Evolutionary conservation across 2,329 filamentous ascomycete genomes (phyloP).

Genomic region (Diaporthe citri): DNA sequence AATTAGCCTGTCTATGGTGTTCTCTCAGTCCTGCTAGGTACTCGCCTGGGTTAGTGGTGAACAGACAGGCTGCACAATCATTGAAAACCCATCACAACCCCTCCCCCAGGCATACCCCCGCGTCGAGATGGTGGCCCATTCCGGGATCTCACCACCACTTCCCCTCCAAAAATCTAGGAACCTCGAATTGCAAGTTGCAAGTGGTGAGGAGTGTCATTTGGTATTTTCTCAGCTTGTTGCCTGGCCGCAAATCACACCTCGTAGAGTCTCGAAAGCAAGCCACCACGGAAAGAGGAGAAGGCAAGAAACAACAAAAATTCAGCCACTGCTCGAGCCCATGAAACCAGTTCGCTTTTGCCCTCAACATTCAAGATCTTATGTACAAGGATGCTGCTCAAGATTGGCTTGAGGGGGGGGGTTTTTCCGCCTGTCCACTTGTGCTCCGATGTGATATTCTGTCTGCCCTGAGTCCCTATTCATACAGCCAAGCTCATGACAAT

Average conservation of each 20-base stretch:
- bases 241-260: neutral
- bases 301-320: too few species aligned
- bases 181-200: neutral
- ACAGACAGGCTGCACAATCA: neutral
- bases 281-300: neutral
- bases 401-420: neutral
- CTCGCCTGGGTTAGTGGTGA: neutral
- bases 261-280: neutral
- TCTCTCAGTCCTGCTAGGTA: neutral
- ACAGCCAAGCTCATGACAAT: constrained; percentile 26
- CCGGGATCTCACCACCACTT: too few species aligned
- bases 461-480: constrained; percentile 8
- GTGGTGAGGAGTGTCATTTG: neutral
- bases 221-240: neutral
- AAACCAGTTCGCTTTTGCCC: constrained; percentile 15
- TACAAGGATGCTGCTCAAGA: constrained; percentile 5
- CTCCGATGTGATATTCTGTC: constrained; percentile 13
- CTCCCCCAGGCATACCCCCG: neutral
- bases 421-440: neutral
- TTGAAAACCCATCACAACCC: neutral
- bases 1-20: neutral
- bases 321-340: neutral
- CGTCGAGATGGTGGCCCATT: neutral
- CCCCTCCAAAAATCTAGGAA: neutral
- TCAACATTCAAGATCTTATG: constrained; percentile 6